These are phyloP conservation scores for Reutealis trisperma DNA, from an alignment of 345 rosid species.

Conservation along the genomic window DNA sequence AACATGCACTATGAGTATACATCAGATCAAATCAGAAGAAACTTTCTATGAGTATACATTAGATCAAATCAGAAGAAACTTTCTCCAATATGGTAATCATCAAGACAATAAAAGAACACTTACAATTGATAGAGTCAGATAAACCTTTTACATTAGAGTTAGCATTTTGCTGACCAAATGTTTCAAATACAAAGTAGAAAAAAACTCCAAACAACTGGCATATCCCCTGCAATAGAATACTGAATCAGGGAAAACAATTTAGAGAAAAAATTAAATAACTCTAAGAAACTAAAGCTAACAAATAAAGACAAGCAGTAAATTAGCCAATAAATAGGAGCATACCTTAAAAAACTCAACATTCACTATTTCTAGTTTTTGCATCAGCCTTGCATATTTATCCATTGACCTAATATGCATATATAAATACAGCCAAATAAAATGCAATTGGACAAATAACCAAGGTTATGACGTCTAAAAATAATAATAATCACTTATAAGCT, in stretches of 20 bases:
- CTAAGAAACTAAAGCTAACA: constrained; percentile 16
- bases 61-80: not conserved
- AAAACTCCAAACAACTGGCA: constrained; percentile 91
- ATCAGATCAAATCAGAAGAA: constrained; percentile 5
- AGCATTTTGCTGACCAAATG: constrained; percentile 64
- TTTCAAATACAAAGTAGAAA: constrained; percentile 71
- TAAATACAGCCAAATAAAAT: constrained; percentile 24
- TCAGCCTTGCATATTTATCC: constrained; percentile 98
- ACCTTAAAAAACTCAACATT: constrained; percentile 97
- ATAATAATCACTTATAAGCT: not conserved
- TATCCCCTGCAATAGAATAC: constrained; percentile 81
- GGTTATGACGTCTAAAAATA: not conserved
- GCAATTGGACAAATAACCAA: not conserved
- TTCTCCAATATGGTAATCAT: not conserved
- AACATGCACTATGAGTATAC: constrained; percentile 3
- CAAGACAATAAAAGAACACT: constrained; percentile 35
- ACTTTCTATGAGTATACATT: not conserved
- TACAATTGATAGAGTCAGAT: constrained; percentile 62
- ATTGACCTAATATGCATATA: constrained; percentile 61
- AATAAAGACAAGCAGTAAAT: constrained; percentile 19
- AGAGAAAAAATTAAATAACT: constrained; percentile 21
- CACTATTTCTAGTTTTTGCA: constrained; percentile 95
- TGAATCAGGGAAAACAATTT: constrained; percentile 56
- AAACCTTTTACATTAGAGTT: constrained; percentile 60
- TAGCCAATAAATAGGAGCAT: constrained; percentile 14